Conservation (phyloP, 1,284 basidiomycete species). For the Boletellus deceptivus region DNA sequence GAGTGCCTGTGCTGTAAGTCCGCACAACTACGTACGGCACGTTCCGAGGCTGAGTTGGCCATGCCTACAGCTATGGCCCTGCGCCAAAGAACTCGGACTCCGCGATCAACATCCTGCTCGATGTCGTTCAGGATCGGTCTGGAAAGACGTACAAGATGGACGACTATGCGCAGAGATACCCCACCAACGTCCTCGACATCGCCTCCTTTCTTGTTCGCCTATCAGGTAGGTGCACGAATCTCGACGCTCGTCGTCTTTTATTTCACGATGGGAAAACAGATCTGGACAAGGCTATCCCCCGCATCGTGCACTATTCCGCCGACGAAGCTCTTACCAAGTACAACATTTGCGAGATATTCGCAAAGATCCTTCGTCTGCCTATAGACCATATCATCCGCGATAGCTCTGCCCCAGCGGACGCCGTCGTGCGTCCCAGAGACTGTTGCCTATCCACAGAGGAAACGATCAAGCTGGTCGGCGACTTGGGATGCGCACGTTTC, state of each 20-base stretch:
- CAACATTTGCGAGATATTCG: constrained; percentile 76
- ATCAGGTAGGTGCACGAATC: constrained; percentile 43
- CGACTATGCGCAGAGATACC: constrained; percentile 79
- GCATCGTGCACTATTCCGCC: constrained; percentile 74
- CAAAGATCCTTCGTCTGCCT: constrained; percentile 60
- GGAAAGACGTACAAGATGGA: constrained; percentile 84
- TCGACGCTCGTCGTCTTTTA: not conserved
- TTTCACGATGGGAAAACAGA: constrained; percentile 24
- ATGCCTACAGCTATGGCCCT: constrained; percentile 67
- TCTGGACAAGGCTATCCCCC: constrained; percentile 48
- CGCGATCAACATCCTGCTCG: constrained; percentile 77
- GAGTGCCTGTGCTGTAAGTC: constrained; percentile 77
- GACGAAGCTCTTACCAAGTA: constrained; percentile 81
- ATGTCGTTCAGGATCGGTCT: constrained; percentile 74
- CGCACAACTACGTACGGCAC: not conserved
- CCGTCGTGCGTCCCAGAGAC: constrained; percentile 67
- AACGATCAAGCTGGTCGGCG: constrained; percentile 62
- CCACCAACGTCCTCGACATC: constrained; percentile 77
- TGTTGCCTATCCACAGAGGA: constrained; percentile 68
- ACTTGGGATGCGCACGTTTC: constrained; percentile 61
- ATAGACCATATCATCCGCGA: constrained; percentile 69
- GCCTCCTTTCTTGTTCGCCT: constrained; percentile 71
- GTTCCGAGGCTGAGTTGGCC: not conserved
- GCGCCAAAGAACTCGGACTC: constrained; percentile 73
- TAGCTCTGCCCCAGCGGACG: constrained; percentile 58